Conservation (phyloP, 2,329 filamentous ascomycete species). For the Aspergillus tubingensis region DNA sequence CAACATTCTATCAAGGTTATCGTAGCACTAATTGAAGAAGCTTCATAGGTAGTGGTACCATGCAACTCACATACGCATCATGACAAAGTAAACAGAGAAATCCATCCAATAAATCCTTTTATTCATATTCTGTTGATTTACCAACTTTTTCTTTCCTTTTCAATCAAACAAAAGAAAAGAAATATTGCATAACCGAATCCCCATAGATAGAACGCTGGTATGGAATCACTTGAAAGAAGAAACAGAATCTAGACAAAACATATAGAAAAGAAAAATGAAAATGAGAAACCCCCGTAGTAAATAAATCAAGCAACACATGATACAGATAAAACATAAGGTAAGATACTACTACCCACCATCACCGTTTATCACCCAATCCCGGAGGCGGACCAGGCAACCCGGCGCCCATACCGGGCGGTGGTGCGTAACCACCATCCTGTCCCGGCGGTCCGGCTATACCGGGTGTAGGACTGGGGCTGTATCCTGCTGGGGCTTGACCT, state of each 20-base stretch:
- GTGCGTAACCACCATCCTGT: slow-evolving; percentile 30
- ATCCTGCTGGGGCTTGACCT: slow-evolving; percentile 23
- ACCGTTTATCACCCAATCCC: slow-evolving; percentile 33
- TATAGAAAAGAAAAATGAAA: slow-evolving; percentile 5
- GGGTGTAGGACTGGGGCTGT: slow-evolving; percentile 30
- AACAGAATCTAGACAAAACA: slow-evolving; percentile 14
- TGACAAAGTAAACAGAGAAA: background rate
- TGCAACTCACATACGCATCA: background rate
- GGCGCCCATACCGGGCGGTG: slow-evolving; percentile 30
- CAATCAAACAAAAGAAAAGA: slow-evolving; percentile 1
- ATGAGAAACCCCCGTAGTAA: background rate
- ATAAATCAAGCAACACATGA: slow-evolving; percentile 2
- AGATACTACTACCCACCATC: background rate
- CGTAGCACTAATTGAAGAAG: no score
- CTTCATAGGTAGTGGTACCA: no score
- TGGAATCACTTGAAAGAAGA: background rate
- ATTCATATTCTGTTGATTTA: background rate
- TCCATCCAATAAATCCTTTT: background rate
- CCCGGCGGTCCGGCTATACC: slow-evolving; percentile 33
- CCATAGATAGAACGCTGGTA: background rate
- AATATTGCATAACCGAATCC: background rate
- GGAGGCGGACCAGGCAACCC: slow-evolving; percentile 28
- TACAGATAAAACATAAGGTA: slow-evolving; percentile 2
- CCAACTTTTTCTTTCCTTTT: background rate
- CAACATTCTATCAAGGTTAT: no score